phyloP scores from a whole-genome alignment of 1,139 yeast species.

The Taiozyma sp. region DNA sequence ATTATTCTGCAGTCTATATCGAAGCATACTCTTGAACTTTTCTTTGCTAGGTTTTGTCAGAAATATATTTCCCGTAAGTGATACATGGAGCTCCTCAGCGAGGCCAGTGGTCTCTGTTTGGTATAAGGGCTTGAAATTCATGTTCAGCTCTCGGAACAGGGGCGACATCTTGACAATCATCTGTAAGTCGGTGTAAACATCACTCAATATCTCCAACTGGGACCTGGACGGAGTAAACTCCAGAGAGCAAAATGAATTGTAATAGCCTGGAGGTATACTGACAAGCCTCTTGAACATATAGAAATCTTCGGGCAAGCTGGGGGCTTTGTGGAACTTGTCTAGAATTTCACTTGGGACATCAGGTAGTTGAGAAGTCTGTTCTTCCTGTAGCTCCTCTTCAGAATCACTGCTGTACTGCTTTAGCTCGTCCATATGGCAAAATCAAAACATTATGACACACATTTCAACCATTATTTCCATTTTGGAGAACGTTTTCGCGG shows the following conservation, averaged over 20 bases:
- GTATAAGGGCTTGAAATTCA: conserved; percentile 7
- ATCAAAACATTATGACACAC: no score
- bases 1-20: background rate
- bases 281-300: conserved; percentile 5
- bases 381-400: background rate
- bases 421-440: conserved; percentile 4
- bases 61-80: conserved; percentile 14
- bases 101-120: background rate
- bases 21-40: conserved; percentile 1
- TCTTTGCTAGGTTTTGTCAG: conserved; percentile 7
- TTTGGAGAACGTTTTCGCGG: background rate
- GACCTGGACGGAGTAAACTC: conserved; percentile 12
- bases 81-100: conserved; percentile 12
- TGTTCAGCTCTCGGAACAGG: background rate
- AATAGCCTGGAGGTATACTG: conserved; percentile 8
- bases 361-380: conserved; percentile 1
- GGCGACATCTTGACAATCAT: conserved; percentile 8
- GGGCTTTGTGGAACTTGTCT: conserved; percentile 11
- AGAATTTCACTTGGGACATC: conserved; percentile 5
- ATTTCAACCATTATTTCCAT: background rate
- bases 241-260: conserved; percentile 13
- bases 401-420: conserved; percentile 10
- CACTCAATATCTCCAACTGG: conserved; percentile 3
- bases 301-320: conserved; percentile 1
- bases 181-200: conserved; percentile 2